Evolutionary conservation across 148 eudicot species (phyloP).

Genomic region (Arctostaphylos glauca): DNA sequence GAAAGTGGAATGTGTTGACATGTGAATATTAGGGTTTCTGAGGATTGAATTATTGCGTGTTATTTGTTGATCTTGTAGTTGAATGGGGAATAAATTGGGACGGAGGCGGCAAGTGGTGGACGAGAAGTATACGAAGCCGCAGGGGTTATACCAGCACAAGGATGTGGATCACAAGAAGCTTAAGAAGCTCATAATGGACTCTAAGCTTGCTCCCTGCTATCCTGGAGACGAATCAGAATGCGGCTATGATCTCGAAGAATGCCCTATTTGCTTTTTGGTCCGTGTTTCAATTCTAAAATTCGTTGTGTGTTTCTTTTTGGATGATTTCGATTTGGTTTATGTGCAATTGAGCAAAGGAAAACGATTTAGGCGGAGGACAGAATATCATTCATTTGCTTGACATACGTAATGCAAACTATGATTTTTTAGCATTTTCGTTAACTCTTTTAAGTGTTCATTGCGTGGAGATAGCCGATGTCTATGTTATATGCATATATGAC

Average conservation of each 20-base stretch:
- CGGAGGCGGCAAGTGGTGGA: constrained; percentile 77
- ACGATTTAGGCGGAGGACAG: background rate
- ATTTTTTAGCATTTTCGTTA: background rate
- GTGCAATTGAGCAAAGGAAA: background rate
- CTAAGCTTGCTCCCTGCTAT: constrained; percentile 92
- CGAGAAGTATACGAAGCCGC: constrained; percentile 94
- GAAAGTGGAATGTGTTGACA: constrained; percentile 8
- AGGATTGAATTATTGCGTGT: constrained; percentile 3
- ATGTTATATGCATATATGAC: background rate
- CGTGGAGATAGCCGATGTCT: background rate
- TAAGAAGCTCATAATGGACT: constrained; percentile 88
- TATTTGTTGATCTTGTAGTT: constrained; percentile 4
- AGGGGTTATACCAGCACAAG: constrained; percentile 90
- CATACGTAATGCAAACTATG: background rate
- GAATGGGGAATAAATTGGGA: constrained; percentile 97
- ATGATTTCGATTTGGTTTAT: background rate
- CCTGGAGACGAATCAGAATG: constrained; percentile 68
- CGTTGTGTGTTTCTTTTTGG: background rate
- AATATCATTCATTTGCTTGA: background rate
- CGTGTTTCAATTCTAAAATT: constrained; percentile 22
- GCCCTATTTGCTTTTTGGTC: constrained; percentile 98
- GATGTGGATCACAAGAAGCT: constrained; percentile 99
- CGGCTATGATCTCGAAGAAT: constrained; percentile 67
- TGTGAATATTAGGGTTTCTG: constrained; percentile 24
- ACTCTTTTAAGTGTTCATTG: background rate